Percentiles rank a stretch among this genome's conserved stretches.
phyloP scores from a whole-genome alignment of 306 rosid species.

The Cucurbita moschata region DNA sequence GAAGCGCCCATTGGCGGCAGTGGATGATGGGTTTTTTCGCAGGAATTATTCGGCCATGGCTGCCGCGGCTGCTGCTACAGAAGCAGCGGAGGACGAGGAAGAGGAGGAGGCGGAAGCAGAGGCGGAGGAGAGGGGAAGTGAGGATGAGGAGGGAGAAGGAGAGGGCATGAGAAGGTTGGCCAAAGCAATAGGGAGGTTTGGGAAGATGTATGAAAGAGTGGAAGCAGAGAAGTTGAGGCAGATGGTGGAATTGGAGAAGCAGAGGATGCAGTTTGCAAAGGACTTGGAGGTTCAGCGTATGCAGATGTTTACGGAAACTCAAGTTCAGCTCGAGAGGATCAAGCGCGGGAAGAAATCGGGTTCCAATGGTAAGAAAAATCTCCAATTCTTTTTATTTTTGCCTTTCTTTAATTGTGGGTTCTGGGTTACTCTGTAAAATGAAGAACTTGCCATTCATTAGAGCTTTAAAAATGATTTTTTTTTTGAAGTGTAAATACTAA shows the following conservation, averaged over 20 bases:
- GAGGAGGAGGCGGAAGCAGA: constrained; percentile 28
- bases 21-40: constrained; percentile 47
- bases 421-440: background rate
- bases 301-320: constrained; percentile 87
- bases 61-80: constrained; percentile 55
- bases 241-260: constrained; percentile 90
- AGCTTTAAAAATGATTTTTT: background rate
- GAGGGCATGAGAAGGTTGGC: constrained; percentile 77
- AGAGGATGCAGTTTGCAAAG: constrained; percentile 79
- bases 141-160: constrained; percentile 38
- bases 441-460: background rate
- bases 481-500: background rate
- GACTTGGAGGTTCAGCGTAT: constrained; percentile 81
- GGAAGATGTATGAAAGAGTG: constrained; percentile 67
- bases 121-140: constrained; percentile 18
- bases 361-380: constrained; percentile 42
- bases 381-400: background rate
- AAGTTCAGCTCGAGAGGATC: constrained; percentile 81
- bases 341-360: constrained; percentile 72
- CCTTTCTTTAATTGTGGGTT: background rate
- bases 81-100: constrained; percentile 29
- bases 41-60: constrained; percentile 85
- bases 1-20: constrained; percentile 39
- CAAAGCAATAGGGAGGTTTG: constrained; percentile 68
- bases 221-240: constrained; percentile 82